Evolutionary conservation across 495 filamentous ascomycete genomes (phyloP).

Genomic region (Podospora tetraspora): DNA sequence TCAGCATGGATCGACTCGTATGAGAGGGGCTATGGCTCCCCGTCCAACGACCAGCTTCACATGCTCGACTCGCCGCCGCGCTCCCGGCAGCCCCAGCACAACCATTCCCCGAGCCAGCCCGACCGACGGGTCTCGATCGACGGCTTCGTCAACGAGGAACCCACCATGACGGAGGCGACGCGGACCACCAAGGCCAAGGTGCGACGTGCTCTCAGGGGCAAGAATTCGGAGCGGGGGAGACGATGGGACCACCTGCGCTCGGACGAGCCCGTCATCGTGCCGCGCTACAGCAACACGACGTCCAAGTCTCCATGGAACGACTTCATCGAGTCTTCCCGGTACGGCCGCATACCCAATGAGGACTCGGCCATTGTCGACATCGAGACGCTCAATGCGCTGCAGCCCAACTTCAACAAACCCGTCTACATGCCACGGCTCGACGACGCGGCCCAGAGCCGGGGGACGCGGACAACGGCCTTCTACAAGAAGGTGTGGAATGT

Average conservation of each 20-base stretch:
- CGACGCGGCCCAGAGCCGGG: constrained; percentile 16
- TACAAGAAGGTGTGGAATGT: constrained; percentile 43
- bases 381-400: constrained; percentile 41
- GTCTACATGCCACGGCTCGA: constrained; percentile 18
- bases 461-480: constrained; percentile 20
- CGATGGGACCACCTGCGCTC: constrained; percentile 55
- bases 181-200: constrained; percentile 19
- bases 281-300: constrained; percentile 34
- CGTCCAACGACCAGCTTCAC: constrained; percentile 31
- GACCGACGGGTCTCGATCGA: constrained; percentile 47
- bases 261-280: constrained; percentile 52
- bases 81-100: constrained; percentile 55
- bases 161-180: constrained; percentile 21
- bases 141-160: constrained; percentile 47
- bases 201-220: constrained; percentile 29
- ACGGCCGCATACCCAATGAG: constrained; percentile 42
- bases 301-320: constrained; percentile 43
- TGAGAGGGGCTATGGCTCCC: constrained; percentile 34
- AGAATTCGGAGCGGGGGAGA: constrained; percentile 40
- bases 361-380: constrained; percentile 40
- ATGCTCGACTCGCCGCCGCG: constrained; percentile 36
- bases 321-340: constrained; percentile 48
- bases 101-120: constrained; percentile 46
- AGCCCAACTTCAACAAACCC: constrained; percentile 44
- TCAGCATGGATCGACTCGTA: constrained; percentile 54